phyloP scores from a whole-genome alignment of 768 basidiomycete genomes.

The Sporobolomyces pararoseus region DNA sequence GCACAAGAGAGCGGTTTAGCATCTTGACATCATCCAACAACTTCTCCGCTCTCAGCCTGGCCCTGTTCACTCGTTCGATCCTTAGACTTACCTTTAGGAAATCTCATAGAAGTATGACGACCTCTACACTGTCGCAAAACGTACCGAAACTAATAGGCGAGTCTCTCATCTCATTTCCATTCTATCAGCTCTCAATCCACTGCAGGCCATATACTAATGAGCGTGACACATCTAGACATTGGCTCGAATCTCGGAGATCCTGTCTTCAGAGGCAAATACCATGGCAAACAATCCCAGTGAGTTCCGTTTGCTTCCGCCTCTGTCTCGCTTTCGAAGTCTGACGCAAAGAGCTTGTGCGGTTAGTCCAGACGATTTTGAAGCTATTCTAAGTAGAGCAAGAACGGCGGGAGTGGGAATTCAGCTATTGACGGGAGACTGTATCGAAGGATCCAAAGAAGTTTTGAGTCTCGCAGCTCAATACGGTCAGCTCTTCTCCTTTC shows the following conservation, averaged over 20 bases:
- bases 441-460: constrained; percentile 62
- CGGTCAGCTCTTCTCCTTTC: constrained; percentile 49
- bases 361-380: constrained; percentile 60
- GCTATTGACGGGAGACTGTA: constrained; percentile 71
- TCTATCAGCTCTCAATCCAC: no score
- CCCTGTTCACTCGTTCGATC: background rate
- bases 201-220: no score
- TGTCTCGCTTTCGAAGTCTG: no score
- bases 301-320: background rate
- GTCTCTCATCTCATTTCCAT: no score
- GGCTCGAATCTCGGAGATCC: constrained; percentile 49
- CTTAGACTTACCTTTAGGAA: background rate
- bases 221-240: no score
- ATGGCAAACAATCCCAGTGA: constrained; percentile 50
- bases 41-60: background rate
- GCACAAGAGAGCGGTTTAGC: background rate
- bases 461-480: constrained; percentile 61
- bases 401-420: constrained; percentile 64
- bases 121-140: background rate
- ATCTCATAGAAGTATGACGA: background rate
- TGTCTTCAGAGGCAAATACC: constrained; percentile 50
- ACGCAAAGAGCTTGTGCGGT: no score
- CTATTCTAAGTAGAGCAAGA: constrained; percentile 59
- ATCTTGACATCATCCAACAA: background rate
- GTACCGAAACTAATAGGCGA: constrained; percentile 5